phyloP scores from a whole-genome alignment of 2,329 filamentous ascomycete species.

The Colletotrichum musicola region DNA sequence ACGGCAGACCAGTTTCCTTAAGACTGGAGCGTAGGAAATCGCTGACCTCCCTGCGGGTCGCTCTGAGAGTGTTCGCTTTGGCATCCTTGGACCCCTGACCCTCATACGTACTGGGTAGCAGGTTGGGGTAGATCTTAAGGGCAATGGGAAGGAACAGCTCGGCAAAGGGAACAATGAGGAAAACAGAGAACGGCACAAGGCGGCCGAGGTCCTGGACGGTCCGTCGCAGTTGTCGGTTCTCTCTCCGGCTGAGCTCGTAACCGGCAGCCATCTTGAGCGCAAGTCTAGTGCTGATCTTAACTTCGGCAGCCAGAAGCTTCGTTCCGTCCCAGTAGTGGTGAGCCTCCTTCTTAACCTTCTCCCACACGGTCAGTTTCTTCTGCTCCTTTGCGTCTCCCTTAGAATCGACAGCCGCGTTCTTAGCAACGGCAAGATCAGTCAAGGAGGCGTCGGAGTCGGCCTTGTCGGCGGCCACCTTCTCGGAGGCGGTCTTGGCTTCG shows the following conservation, averaged over 20 bases:
- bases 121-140: slow-evolving; percentile 94
- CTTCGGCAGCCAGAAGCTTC: slow-evolving; percentile 91
- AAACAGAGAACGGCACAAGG: slow-evolving; percentile 94
- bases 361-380: slow-evolving; percentile 88
- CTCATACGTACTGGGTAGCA: slow-evolving; percentile 97
- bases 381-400: slow-evolving; percentile 76
- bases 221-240: slow-evolving; percentile 90
- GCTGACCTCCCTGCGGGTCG: slow-evolving; percentile 94
- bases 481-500: slow-evolving; percentile 45
- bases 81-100: slow-evolving; percentile 89
- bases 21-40: slow-evolving; percentile 89
- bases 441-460: slow-evolving; percentile 60
- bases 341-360: slow-evolving; percentile 94
- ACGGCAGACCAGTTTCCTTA: slow-evolving; percentile 90
- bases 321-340: slow-evolving; percentile 99
- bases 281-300: slow-evolving; percentile 90
- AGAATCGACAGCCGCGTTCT: slow-evolving; percentile 71
- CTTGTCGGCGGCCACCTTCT: slow-evolving; percentile 48
- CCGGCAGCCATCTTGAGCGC: slow-evolving; percentile 98
- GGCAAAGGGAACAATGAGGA: slow-evolving; percentile 96
- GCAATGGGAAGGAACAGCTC: slow-evolving; percentile 93
- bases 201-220: slow-evolving; percentile 95
- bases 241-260: slow-evolving; percentile 94
- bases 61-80: slow-evolving; percentile 84
- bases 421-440: slow-evolving; percentile 73